Evolutionary conservation across 441 rosid genomes (phyloP).

Genomic region (Populus tomentosa): DNA sequence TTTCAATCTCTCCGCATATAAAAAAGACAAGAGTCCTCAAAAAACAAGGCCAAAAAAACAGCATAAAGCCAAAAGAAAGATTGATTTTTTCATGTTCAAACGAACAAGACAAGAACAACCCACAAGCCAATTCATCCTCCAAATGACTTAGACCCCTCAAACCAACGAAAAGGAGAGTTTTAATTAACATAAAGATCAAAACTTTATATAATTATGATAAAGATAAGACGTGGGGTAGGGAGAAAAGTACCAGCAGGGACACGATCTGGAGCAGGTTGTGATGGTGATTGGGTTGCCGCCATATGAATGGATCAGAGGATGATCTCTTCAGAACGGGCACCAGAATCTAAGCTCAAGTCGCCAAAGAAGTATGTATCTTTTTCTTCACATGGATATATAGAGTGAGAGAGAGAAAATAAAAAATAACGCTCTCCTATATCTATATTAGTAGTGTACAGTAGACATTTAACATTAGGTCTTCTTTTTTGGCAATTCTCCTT

Average conservation of each 20-base stretch:
- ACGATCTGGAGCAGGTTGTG: conserved; percentile 37
- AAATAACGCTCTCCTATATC: neutral
- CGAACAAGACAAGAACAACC: neutral
- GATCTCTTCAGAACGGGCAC: conserved; percentile 29
- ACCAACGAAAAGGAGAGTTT: neutral
- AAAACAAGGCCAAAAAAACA: neutral
- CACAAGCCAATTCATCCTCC: neutral
- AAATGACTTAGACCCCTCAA: neutral
- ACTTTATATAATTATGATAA: neutral
- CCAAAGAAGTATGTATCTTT: neutral
- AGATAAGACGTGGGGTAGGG: conserved; percentile 16
- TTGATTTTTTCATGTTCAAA: neutral
- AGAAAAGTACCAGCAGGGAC: conserved; percentile 36
- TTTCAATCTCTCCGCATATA: neutral
- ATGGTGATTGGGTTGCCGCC: conserved; percentile 59
- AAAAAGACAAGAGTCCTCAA: neutral
- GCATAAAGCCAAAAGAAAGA: neutral
- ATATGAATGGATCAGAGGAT: conserved; percentile 33
- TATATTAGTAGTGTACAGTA: neutral
- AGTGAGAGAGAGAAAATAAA: neutral
- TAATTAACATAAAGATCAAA: neutral
- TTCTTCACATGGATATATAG: neutral
- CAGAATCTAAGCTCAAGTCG: conserved; percentile 22
- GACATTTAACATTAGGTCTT: neutral
- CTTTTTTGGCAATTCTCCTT: neutral